Evolutionary conservation across 2,329 filamentous ascomycete species (phyloP), one percentile per base, ranked within the genome.

Genomic region (Colletotrichum sp.): DNA sequence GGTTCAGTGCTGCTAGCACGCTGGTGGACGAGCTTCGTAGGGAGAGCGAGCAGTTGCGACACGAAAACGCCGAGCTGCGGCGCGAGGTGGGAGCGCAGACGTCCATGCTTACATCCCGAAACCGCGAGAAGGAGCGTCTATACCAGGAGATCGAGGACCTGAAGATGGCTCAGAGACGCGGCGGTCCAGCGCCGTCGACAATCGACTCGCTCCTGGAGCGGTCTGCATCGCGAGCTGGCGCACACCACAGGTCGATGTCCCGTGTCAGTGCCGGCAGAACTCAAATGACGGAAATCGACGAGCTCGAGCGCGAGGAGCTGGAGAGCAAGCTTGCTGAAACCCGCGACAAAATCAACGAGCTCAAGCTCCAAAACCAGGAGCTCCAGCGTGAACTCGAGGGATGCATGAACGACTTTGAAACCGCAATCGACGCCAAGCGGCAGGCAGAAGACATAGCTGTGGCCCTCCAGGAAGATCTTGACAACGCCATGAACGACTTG

Each of bases 111-210:
- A 98, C 96, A 2, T 99, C 97, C 44, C 92, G 97, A 28, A 98
- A 98, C 81, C 94, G 96, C 30, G 97, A 99, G 83, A 98, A 98
- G 82, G 96, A 99, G 83, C 92, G 96, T 7, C 89, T 99, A 10
- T 98, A 99, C 84, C 95, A 98, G 82, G 96, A 99, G 83, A 99
- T 99, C 78, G 97, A 99, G 85, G 96, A 98, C 77, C 89, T 99
- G 77, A 99, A 99, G 86, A 92, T 99, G 80, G 92, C 94, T 3
- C 93, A 96, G 79, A 93, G 96, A 71, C 93, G 95, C 78, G 92
- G 92, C 34, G 94, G 90, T 79, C 81, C 88, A 6, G 89, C 90
- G 1, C 89, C 90, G 0, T 92, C 91, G 1, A 92, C 95, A 2
- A 93, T 96, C 8, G 97, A 99, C 82, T 98, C 96, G 82, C 94